Conservation (phyloP, 2,329 filamentous ascomycete species). For the Aspergillus caelatus region DNA sequence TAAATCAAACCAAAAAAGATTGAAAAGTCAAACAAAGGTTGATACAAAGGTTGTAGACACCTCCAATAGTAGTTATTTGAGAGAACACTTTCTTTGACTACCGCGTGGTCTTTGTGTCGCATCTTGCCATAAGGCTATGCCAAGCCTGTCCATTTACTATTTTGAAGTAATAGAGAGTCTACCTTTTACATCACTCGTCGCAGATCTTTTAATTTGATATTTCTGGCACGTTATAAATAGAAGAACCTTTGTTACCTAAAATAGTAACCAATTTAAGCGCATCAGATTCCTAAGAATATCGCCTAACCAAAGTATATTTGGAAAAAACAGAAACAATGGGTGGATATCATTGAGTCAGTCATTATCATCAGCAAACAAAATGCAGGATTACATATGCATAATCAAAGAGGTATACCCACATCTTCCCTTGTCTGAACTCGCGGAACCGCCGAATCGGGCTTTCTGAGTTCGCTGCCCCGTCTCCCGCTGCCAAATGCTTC, state of each 20-base stretch:
- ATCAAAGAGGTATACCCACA: not conserved
- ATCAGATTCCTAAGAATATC: not conserved
- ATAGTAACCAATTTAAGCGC: not conserved
- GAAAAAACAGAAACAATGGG: not conserved
- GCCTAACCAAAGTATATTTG: not conserved
- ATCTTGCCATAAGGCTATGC: not conserved
- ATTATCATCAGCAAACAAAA: not conserved
- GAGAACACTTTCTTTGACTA: not conserved
- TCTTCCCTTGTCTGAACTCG: conserved; percentile 7
- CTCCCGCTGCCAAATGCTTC: not conserved
- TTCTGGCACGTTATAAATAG: not conserved
- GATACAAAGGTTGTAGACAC: not conserved
- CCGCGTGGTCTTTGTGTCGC: not conserved
- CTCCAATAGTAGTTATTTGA: not conserved
- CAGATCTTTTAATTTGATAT: not conserved
- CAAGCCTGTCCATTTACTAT: not conserved
- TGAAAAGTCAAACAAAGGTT: not conserved
- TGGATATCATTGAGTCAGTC: not conserved
- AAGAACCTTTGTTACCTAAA: too few species aligned
- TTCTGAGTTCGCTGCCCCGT: not conserved
- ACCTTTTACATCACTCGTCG: not conserved
- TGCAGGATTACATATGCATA: not conserved
- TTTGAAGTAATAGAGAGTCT: not conserved
- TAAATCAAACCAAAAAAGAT: not conserved
- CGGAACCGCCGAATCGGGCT: conserved; percentile 2